Conservation (phyloP, 2,329 filamentous ascomycete species). For the Monilinia aucupariae region DNA sequence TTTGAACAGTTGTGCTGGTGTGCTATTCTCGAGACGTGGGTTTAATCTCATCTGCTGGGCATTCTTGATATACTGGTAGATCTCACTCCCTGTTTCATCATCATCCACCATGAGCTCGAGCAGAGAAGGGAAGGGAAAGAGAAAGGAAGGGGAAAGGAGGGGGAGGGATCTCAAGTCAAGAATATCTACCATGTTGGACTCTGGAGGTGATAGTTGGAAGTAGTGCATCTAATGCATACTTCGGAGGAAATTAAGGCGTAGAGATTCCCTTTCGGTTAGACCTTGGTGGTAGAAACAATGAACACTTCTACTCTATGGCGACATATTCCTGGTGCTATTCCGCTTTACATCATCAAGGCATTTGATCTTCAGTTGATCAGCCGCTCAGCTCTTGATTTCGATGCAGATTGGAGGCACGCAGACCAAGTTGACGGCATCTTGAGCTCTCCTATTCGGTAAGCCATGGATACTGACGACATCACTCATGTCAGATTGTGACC, state of each 20-base stretch:
- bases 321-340: not conserved
- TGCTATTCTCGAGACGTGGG: not conserved
- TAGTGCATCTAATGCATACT: not conserved
- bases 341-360: conserved; percentile 6
- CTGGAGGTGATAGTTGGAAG: not conserved
- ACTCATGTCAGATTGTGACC: conserved; percentile 3
- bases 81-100: conserved; percentile 3
- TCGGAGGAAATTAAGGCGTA: not conserved
- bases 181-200: not conserved
- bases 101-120: conserved; percentile 1
- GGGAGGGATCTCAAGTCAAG: not conserved
- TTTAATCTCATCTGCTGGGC: not conserved
- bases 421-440: not conserved
- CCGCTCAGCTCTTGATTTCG: not conserved
- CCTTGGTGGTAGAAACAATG: conserved; percentile 1
- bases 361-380: not conserved
- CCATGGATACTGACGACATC: conserved; percentile 13
- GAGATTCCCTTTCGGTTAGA: not conserved
- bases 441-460: not conserved
- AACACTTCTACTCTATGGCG: not conserved
- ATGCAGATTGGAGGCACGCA: not conserved
- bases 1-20: too few relatives aligned
- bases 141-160: not conserved
- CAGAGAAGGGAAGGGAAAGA: not conserved
- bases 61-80: not conserved